These are phyloP conservation scores for Persicaria tinctoria DNA, from an alignment of 148 eudicot genomes.

Conservation along the genomic window DNA sequence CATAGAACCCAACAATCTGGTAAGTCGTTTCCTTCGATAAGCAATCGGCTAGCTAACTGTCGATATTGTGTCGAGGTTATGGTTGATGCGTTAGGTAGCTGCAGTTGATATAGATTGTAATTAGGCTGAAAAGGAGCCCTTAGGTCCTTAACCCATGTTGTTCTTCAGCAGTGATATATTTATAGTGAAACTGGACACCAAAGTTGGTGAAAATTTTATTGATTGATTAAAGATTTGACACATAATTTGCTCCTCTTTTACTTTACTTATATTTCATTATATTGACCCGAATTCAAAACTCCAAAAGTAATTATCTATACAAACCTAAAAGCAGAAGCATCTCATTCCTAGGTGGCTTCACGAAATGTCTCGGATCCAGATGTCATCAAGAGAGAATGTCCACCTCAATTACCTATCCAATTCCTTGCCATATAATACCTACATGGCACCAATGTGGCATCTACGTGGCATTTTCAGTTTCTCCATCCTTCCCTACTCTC, in stretches of 20 bases:
- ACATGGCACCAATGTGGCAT: too few relatives aligned
- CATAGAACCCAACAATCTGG: not conserved
- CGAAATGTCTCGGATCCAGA: too few relatives aligned
- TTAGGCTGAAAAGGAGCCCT: not conserved
- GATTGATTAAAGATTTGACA: conserved; percentile 8
- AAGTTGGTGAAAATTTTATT: not conserved
- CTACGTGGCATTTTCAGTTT: too few relatives aligned
- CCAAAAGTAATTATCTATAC: not conserved
- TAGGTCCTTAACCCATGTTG: too few relatives aligned
- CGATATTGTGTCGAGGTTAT: not conserved
- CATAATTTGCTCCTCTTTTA: conserved; percentile 3
- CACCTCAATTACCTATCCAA: too few relatives aligned
- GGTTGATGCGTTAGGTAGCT: not conserved
- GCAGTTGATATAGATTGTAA: not conserved
- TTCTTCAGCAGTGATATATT: not conserved
- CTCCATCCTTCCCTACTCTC: too few relatives aligned
- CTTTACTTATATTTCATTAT: conserved; percentile 2
- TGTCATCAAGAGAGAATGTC: too few relatives aligned
- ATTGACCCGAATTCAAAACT: not conserved
- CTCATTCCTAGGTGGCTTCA: too few relatives aligned
- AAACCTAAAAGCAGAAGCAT: too few relatives aligned
- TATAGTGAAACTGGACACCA: not conserved
- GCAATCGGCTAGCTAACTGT: not conserved
- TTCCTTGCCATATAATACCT: too few relatives aligned
- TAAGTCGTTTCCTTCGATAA: not conserved